These are phyloP conservation scores for Furcasterigmium sp. DNA, from an alignment of 2,329 filamentous ascomycete genomes.

Conservation along the genomic window DNA sequence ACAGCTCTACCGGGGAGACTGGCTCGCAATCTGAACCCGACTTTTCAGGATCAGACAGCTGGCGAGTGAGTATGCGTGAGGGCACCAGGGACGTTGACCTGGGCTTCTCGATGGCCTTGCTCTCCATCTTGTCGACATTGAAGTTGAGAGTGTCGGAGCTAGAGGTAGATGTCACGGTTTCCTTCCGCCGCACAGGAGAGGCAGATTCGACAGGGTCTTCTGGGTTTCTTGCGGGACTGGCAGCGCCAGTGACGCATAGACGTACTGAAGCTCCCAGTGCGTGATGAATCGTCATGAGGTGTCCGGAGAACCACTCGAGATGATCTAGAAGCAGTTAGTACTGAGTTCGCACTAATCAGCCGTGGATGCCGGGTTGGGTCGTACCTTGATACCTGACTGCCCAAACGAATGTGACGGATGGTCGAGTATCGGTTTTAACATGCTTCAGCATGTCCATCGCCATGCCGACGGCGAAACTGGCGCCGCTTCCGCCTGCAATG, in stretches of 20 bases:
- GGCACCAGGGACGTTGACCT: too few relatives aligned
- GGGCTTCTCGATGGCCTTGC: conserved; percentile 6
- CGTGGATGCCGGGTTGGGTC: too few relatives aligned
- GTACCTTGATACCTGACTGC: conserved; percentile 29
- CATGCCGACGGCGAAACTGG: conserved; percentile 45
- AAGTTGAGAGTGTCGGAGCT: not conserved
- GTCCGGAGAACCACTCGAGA: conserved; percentile 30
- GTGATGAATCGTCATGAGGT: conserved; percentile 23
- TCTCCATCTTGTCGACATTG: not conserved
- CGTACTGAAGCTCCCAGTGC: conserved; percentile 22
- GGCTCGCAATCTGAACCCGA: conserved; percentile 15
- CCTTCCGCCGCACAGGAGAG: conserved; percentile 1
- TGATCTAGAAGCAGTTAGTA: conserved; percentile 18
- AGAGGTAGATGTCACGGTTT: too few relatives aligned
- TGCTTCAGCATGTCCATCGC: conserved; percentile 28
- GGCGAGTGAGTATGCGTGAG: conserved; percentile 7
- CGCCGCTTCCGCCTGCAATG: conserved; percentile 44
- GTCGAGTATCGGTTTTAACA: conserved; percentile 12
- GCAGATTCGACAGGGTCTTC: too few relatives aligned
- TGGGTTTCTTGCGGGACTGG: too few relatives aligned
- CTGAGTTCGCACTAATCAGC: conserved; percentile 3
- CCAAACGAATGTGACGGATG: conserved; percentile 33
- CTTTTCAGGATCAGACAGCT: conserved; percentile 12
- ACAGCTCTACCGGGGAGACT: too few relatives aligned
- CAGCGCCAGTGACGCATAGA: conserved; percentile 28